Base-by-base conservation (phyloP, 768 basidiomycete genomes). In the Tubosaeta sp. region DNA sequence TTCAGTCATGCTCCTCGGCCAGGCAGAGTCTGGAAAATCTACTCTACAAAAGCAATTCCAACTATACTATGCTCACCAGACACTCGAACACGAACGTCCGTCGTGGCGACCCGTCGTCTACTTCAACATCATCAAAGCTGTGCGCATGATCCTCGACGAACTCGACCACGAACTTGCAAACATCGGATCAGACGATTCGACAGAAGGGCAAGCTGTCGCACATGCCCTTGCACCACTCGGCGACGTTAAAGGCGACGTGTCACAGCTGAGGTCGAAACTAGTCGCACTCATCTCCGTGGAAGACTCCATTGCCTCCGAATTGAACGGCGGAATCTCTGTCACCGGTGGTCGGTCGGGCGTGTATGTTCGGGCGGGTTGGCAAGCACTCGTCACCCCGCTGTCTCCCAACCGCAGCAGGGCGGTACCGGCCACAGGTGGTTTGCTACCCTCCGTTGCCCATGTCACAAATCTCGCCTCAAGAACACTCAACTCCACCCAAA, bases 21-120 rank as follows among this genome's bases (percentile, higher is more conserved):
- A 90, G 62, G 86, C 87, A 52, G 87, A 87, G 65, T 82, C 82
- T 44, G 87, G 87, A 32, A 92, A 92, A 68, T 89, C 87, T 2
- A 91, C 90, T 3, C 75, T 91, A 12, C 86, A 86, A 61, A 90
- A 90, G 61, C 88, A 91, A 66, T 88, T 91, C 61, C 87, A 91
- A 61, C 75, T 90, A 1, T 85, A 83, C 69, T 89, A 90, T 60
- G 83, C 87, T 8, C 82, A 86, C 3, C 75, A 79, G 51, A 72
- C 83, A 0, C 78, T 91, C 31, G 86, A 90, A 39, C 70, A 75
- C 45, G 85, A 87, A 69, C 82, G 86, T 21, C 78, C 82, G 0
- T 81, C 80, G 4, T 92, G 90, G 90, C 78, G 81, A 18, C 82
- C 86, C 3, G 82, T 90, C 27, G 83, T 92, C 27, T 89, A 87